Evolutionary conservation across 192 early-diverging fungal species (phyloP).

Genomic region (Coemansia sp.): DNA sequence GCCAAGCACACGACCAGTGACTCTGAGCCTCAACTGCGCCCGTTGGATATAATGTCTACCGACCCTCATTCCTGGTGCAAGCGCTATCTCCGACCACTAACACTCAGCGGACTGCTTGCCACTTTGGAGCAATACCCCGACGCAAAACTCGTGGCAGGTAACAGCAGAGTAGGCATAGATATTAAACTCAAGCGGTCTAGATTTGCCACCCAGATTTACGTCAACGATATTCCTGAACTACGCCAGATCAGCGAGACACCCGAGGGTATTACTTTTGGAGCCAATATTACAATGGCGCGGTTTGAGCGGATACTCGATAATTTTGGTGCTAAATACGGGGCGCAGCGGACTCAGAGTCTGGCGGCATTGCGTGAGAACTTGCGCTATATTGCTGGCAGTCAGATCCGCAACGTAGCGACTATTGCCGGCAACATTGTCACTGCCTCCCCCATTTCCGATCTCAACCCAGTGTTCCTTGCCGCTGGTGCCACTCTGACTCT

Average conservation of each 20-base stretch:
- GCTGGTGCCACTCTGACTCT: constrained; percentile 59
- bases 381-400: constrained; percentile 81
- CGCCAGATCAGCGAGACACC: constrained; percentile 47
- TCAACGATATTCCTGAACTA: constrained; percentile 73
- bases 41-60: constrained; percentile 22
- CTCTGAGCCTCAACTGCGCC: constrained; percentile 17
- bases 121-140: constrained; percentile 61
- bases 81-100: constrained; percentile 58
- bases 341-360: constrained; percentile 59
- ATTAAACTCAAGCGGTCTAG: constrained; percentile 72
- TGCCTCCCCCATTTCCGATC: constrained; percentile 85
- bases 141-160: constrained; percentile 79
- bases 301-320: constrained; percentile 45
- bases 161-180: constrained; percentile 85
- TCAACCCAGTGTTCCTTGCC: constrained; percentile 85
- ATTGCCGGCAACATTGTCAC: constrained; percentile 87
- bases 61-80: constrained; percentile 27
- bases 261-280: constrained; percentile 62
- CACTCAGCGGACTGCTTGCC: constrained; percentile 58
- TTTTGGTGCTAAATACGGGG: constrained; percentile 21
- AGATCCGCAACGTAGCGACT: constrained; percentile 86
- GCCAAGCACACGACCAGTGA: constrained; percentile 22
- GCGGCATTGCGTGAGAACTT: constrained; percentile 75
- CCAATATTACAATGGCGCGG: constrained; percentile 66
- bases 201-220: constrained; percentile 67